A percentile compares a stretch with the other conserved stretches of the same genome.
phyloP scores from a whole-genome alignment of 305 asterid genomes.

The Plantago coronopus region DNA sequence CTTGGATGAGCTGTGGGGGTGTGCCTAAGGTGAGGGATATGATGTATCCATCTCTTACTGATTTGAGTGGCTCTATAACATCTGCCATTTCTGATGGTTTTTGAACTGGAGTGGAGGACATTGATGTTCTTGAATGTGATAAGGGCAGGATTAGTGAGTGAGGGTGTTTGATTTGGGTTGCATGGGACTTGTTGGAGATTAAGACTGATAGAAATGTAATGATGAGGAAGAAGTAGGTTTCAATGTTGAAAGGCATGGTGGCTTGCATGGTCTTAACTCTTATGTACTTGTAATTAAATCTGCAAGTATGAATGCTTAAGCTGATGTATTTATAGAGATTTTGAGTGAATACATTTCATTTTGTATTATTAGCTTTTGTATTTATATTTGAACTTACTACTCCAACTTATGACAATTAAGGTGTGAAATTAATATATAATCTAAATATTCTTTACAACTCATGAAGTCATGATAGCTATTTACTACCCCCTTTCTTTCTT shows the following conservation, averaged over 20 bases:
- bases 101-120: slow-evolving; percentile 13
- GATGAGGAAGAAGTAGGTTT: slow-evolving; percentile 25
- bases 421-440: too few relatives aligned
- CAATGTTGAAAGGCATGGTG: slow-evolving; percentile 12
- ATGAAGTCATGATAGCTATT: too few relatives aligned
- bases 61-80: slow-evolving; percentile 47
- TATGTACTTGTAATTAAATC: too few relatives aligned
- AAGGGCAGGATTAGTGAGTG: slow-evolving; percentile 46
- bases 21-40: slow-evolving; percentile 63
- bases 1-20: slow-evolving; percentile 46
- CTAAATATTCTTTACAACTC: too few relatives aligned
- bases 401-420: too few relatives aligned
- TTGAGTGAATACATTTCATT: too few relatives aligned
- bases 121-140: slow-evolving; percentile 31
- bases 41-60: slow-evolving; percentile 55
- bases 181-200: slow-evolving; percentile 29
- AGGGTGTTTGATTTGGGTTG: slow-evolving; percentile 25
- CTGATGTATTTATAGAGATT: too few relatives aligned
- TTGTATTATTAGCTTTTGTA: too few relatives aligned
- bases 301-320: not conserved
- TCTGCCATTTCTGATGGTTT: slow-evolving; percentile 31
- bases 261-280: not conserved
- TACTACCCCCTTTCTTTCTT: too few relatives aligned
- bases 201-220: slow-evolving; percentile 18
- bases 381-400: too few relatives aligned